phyloP scores from a whole-genome alignment of 371 early-diverging fungal genomes.

The Actinomucor elegans region DNA sequence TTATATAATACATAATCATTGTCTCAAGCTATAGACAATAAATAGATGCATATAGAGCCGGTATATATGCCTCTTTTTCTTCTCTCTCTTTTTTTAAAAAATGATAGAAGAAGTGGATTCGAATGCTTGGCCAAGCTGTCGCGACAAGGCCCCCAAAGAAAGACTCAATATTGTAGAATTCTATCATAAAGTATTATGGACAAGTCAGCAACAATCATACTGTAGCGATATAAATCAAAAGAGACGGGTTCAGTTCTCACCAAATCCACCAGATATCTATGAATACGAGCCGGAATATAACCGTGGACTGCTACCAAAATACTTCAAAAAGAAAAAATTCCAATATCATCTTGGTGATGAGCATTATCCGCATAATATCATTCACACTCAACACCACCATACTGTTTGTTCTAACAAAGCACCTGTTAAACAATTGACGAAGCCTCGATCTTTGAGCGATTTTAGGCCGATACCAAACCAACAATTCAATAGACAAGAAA shows the following conservation, averaged over 20 bases:
- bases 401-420: not conserved
- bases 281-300: slow-evolving; percentile 20
- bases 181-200: slow-evolving; percentile 16
- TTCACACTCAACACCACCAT: not conserved
- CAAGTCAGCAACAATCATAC: slow-evolving; percentile 8
- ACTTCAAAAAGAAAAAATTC: not conserved
- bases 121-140: not conserved
- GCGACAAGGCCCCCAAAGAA: not conserved
- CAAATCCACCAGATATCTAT: slow-evolving; percentile 9
- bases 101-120: not conserved
- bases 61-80: too few species aligned
- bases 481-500: not conserved
- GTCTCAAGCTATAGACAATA: too few species aligned
- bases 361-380: not conserved
- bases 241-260: slow-evolving; percentile 14
- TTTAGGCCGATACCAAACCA: slow-evolving; percentile 10
- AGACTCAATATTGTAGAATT: slow-evolving; percentile 14
- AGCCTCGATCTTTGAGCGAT: slow-evolving; percentile 2
- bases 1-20: too few species aligned
- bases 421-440: not conserved
- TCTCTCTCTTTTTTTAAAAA: not conserved
- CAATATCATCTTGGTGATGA: not conserved
- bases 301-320: not conserved
- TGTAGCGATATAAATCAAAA: not conserved
- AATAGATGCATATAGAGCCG: too few species aligned